A percentile compares a stretch with the other conserved stretches of the same genome.
phyloP scores from a whole-genome alignment of 345 rosid genomes.

The Cardamine occulta region DNA sequence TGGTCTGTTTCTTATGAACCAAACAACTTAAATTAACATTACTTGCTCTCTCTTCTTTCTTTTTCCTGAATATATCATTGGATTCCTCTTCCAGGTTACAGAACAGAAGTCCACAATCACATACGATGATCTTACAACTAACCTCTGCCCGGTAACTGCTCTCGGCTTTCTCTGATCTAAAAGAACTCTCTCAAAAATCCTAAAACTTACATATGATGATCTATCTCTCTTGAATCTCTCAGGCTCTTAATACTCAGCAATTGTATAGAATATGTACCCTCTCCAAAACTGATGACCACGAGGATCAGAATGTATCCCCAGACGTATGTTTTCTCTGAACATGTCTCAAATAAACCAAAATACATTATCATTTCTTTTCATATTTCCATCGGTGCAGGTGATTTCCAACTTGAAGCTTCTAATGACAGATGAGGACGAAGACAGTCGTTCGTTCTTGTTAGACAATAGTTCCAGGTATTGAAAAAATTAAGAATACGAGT shows the following conservation, averaged over 20 bases:
- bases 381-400: slow-evolving; percentile 55
- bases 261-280: slow-evolving; percentile 79
- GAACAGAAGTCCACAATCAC: slow-evolving; percentile 78
- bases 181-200: neutral
- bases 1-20: slow-evolving; percentile 57
- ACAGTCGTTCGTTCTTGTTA: slow-evolving; percentile 65
- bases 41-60: slow-evolving; percentile 4
- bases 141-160: slow-evolving; percentile 83
- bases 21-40: slow-evolving; percentile 13
- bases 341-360: slow-evolving; percentile 9
- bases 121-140: slow-evolving; percentile 82
- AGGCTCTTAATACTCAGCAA: slow-evolving; percentile 90
- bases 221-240: slow-evolving; percentile 27
- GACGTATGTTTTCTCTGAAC: slow-evolving; percentile 54
- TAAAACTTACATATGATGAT: neutral
- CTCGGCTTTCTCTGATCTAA: slow-evolving; percentile 27
- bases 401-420: slow-evolving; percentile 77
- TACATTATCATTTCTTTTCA: neutral
- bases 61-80: slow-evolving; percentile 12
- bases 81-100: slow-evolving; percentile 60
- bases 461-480: slow-evolving; percentile 78
- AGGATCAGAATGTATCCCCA: slow-evolving; percentile 65
- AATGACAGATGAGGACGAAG: slow-evolving; percentile 74
- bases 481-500: neutral
- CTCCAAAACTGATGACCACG: slow-evolving; percentile 66